Evolutionary conservation across 1,284 basidiomycete species (phyloP).

Genomic region (Malassezia caprae): DNA sequence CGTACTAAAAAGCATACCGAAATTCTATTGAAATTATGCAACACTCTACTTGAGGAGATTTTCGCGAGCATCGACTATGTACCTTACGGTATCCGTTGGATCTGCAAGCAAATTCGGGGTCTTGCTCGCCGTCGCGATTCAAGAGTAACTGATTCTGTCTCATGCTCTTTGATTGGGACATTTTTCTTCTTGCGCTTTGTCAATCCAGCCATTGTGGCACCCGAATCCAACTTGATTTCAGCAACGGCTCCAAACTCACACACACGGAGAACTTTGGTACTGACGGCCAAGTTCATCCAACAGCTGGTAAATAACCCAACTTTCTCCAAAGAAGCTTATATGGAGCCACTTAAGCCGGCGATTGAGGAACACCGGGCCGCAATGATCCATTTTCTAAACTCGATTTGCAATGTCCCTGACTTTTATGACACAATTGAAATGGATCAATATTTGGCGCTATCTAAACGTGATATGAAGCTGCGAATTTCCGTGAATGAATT

Average conservation of each 20-base stretch:
- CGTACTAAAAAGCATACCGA: conserved; percentile 86
- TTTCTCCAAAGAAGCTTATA: conserved; percentile 94
- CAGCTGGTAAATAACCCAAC: conserved; percentile 98
- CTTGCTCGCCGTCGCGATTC: conserved; percentile 96
- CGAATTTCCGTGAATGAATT: conserved; percentile 98
- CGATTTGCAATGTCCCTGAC: conserved; percentile 93
- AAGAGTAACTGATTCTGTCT: conserved; percentile 90
- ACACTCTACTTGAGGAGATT: conserved; percentile 91
- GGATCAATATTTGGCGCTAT: conserved; percentile 99
- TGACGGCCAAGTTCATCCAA: conserved; percentile 99
- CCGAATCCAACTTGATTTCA: conserved; percentile 98
- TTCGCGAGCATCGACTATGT: conserved; percentile 95
- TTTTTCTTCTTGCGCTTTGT: conserved; percentile 99
- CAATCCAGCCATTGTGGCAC: conserved; percentile 98
- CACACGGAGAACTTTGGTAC: conserved; percentile 82
- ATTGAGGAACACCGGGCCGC: conserved; percentile 95
- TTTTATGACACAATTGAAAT: conserved; percentile 99
- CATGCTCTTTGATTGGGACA: conserved; percentile 94
- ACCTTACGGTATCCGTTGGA: conserved; percentile 98
- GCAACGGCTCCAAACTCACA: conserved; percentile 95
- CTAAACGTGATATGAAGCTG: conserved; percentile 95
- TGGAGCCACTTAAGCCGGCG: conserved; percentile 95
- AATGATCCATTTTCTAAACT: conserved; percentile 93
- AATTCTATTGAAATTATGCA: conserved; percentile 98
- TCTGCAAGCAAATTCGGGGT: conserved; percentile 97